Conservation (phyloP, 2,329 filamentous ascomycete genomes). For the Biscogniauxia marginata region DNA sequence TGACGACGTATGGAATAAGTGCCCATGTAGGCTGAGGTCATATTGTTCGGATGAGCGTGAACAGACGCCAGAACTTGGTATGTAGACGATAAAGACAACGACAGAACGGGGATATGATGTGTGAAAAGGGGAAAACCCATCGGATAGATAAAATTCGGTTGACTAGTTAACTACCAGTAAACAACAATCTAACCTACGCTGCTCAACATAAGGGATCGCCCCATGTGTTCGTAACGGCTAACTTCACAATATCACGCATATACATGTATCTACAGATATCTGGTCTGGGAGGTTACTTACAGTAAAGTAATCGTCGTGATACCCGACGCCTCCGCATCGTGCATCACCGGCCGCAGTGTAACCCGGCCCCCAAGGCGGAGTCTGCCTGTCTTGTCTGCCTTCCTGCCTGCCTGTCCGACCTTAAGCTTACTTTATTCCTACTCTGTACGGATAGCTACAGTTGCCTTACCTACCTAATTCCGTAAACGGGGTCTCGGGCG, state of each 20-base stretch:
- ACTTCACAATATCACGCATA: neutral
- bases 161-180: neutral
- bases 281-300: neutral
- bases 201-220: neutral
- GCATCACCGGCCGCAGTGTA: neutral
- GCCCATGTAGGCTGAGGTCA: neutral
- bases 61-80: neutral
- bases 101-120: too few species aligned
- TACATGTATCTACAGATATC: neutral
- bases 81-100: too few species aligned
- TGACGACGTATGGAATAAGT: neutral
- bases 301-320: neutral
- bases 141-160: neutral
- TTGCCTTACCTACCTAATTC: neutral
- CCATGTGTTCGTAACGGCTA: neutral
- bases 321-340: neutral
- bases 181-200: neutral
- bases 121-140: too few species aligned
- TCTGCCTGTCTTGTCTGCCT: neutral
- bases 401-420: neutral
- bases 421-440: neutral
- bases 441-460: neutral
- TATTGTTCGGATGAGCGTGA: neutral
- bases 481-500: neutral
- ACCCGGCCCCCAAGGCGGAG: neutral